Conservation (phyloP, 805 yeast species). For the Ogataea angusta region DNA sequence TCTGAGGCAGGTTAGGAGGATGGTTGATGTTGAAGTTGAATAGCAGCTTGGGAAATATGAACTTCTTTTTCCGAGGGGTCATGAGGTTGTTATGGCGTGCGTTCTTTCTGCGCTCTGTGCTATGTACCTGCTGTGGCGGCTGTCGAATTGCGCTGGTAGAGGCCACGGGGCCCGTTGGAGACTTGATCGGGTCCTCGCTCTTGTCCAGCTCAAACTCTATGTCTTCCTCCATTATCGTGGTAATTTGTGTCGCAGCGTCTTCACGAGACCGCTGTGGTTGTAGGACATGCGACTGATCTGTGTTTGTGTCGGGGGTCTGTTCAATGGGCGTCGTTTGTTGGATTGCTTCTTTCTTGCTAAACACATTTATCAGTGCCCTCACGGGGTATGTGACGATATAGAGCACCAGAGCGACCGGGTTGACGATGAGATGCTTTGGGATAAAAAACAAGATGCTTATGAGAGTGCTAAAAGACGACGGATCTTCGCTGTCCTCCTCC, state of each 20-base stretch:
- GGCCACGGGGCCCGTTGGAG: conserved; percentile 28
- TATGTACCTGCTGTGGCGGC: conserved; percentile 6
- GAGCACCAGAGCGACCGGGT: conserved; percentile 51
- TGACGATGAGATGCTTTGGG: conserved; percentile 48
- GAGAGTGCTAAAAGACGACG: conserved; percentile 16
- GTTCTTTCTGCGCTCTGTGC: neutral
- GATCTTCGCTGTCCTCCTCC: conserved; percentile 6
- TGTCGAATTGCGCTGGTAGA: conserved; percentile 4
- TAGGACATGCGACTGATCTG: neutral
- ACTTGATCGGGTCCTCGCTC: conserved; percentile 33
- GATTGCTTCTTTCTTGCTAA: neutral
- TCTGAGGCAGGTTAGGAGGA: conserved; percentile 37
- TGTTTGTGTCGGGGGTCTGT: neutral
- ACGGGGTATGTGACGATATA: conserved; percentile 56
- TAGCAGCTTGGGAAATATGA: conserved; percentile 33
- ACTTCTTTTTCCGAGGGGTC: conserved; percentile 26
- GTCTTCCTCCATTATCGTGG: conserved; percentile 35
- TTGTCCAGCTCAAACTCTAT: conserved; percentile 34
- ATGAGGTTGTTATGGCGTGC: neutral
- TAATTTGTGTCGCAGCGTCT: conserved; percentile 15
- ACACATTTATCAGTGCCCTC: conserved; percentile 28
- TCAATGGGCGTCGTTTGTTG: neutral
- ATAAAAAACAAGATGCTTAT: conserved; percentile 39
- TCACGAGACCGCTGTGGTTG: conserved; percentile 3
- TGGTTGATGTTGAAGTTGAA: conserved; percentile 32